Base-by-base conservation (phyloP, 2,329 filamentous ascomycete species). In the Epichloe amarillans region DNA sequence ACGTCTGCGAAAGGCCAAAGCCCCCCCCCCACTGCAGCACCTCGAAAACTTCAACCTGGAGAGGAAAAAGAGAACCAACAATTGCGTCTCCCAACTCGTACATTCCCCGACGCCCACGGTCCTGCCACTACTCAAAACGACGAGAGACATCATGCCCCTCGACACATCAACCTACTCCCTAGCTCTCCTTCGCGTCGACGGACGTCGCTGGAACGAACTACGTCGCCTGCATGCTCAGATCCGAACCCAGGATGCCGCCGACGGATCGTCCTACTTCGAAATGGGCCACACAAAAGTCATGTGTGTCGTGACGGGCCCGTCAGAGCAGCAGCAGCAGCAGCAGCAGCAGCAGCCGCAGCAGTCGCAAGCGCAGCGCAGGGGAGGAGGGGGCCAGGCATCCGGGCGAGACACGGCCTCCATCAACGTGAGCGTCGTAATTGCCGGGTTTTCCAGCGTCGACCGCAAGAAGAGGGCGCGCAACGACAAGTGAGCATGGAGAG, bases 281-380 rank as follows among this genome's bases (percentile, higher is more conserved):
- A 95, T 95, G 84, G 93, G 93, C 60, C 95, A 97, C 70, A 98
- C 93, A 21, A 93, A 95, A 65, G 84, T 98, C 59, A 87, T 97
- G 69, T 96, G 91, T 69, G 88, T 90, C 23, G 83, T 98, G 46
- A 82, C 83, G 2, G 93, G 93, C 0, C 93, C 93, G 0, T 81
- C 79, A 38, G 93, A 98, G 68, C 69, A 70, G 49, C 68, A 68
- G 30, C 60, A 61, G 50, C 93, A 98, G 33, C 59, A 60, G 49
- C 93, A 98, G 33, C 59, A 60, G 49, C 60, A 61, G 50, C 93
- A 98, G 33, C 59, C 59, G 49, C 93, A 98, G 33, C 59, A 60
- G 49, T 93, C 19, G 19, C 19, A 21, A 54, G 58, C 60, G 54
- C 62, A 64, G 33, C 60, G 60, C 48, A 58, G 64, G 1, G n/a